Base-by-base conservation (phyloP, 192 early-diverging fungal genomes). In the Lobosporangium transversale region DNA sequence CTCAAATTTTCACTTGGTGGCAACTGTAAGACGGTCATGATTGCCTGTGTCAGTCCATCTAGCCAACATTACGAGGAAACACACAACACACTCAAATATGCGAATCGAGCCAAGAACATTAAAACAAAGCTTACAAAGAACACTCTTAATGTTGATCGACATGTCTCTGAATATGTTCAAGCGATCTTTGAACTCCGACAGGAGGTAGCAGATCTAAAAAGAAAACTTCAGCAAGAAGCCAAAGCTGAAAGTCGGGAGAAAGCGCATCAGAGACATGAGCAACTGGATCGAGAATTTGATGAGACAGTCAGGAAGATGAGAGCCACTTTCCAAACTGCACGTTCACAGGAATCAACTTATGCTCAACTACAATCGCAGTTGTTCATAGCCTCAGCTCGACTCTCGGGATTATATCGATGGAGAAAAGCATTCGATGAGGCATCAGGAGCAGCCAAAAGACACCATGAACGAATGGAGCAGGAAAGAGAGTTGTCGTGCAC, bases 1-100 rank as follows among this genome's bases (percentile, higher is more conserved):
- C 90, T 99, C 50, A 95, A 98, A 70, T 96, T 97, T 82, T 94
- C 92, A 8, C 80, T 99, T 49, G 98, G 98, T 44, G 98, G 98
- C 40, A 98, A 94, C 66, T 90, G 93, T 69, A 93, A 94, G 75
- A 98, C 97, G 6, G 84, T 98, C 48, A 96, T 99, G 89, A 85
- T 99, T 20, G 96, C 97, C 2, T 98, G 96, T 66, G 92, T 98
- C 12, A 91, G 91, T 47, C 91, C 94, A 0, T 92, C 94, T 27
- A 94, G 93, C 59, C 78, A 83, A 42, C 94, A 95, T 62, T 89
- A 92, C 55, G 89, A 88, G 37, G 98, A 99, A 75, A 96, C 95
- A 8, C 78, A 98, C 33, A 98, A 95, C 64, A 99, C 98, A 15
- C 87, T 99, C 37, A 93, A 93, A 81, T 99, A 98, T 65, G 98